Base-by-base conservation (phyloP, 2,329 filamentous ascomycete species). In the Nemania sp. region DNA sequence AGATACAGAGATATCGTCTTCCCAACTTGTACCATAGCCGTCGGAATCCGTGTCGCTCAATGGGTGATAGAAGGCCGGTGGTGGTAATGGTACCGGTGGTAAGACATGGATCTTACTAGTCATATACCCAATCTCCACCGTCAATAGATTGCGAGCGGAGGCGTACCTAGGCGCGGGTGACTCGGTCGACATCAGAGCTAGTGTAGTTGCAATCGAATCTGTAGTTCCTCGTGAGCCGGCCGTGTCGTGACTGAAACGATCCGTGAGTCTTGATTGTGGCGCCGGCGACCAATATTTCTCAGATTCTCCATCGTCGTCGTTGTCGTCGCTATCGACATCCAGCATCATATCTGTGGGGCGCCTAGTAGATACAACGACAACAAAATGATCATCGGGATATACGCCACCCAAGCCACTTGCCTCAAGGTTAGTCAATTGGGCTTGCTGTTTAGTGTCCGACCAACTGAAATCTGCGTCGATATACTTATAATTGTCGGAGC, bases 341-440 rank as follows among this genome's bases (percentile, higher is more conserved):
- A 38, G 27, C 5, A 22, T 35, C 13, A 49, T 18, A 5, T 59
- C 20, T 27, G 79, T 83, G 0, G 81, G 77, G 18, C 86, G 80
- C 47, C 79, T 82, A 0, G 87, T 88, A 2, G 81, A 82, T 2
- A 90, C 87, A 2, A 85, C 80, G 0, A 90, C 79, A 47, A 85
- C 81, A 67, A 91, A 90, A 69, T 90, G 88, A 69, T 91, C 89
- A n/a, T 90, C 88, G 0, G 89, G 88, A 27, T 84, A 79, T 0
- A 89, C 84, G 15, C 87, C 87, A 5, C 86, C 88, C 0, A 91
- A 75, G 0, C 89, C 89, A 53, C 84, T 89, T 0, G 87, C 85
- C 66, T 89, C 86, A 2, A 91, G 76, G 0, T 81, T 78, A 1
- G 76, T 75, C 1, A 80, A 73, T 2, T 78, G 71, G 2, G 79